Conservation (phyloP, 1,139 yeast species). For the Diutina mesorugosa region DNA sequence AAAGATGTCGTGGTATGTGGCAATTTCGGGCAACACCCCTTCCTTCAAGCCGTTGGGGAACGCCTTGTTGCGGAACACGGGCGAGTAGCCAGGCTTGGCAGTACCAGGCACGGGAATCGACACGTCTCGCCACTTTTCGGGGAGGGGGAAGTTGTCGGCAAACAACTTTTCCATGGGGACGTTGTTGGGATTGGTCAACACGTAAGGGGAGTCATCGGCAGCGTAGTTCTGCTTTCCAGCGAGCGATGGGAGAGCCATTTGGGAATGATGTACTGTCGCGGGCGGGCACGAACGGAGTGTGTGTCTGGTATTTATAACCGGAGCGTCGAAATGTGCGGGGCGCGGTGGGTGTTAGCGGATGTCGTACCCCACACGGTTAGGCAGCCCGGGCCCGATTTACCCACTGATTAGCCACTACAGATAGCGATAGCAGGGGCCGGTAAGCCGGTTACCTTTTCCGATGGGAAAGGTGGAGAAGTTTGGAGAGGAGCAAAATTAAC, state of each 20-base stretch:
- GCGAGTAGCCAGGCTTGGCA: conserved; percentile 16
- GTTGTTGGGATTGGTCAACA: not conserved
- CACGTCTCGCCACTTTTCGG: conserved; percentile 5
- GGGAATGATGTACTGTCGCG: not conserved
- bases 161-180: conserved; percentile 8
- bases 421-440: not conserved
- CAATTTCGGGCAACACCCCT: conserved; percentile 11
- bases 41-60: conserved; percentile 4
- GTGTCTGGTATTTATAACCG: not conserved
- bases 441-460: not conserved
- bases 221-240: not conserved
- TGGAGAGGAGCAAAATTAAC: too few species aligned
- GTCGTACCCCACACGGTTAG: not conserved
- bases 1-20: conserved; percentile 18
- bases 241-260: not conserved
- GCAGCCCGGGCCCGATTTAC: not conserved
- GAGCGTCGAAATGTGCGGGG: not conserved
- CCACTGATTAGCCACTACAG: not conserved
- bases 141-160: conserved; percentile 15
- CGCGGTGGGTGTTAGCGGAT: not conserved
- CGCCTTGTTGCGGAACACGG: conserved; percentile 18
- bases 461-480: too few species aligned
- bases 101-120: conserved; percentile 20
- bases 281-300: not conserved
- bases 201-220: not conserved